Evolutionary conservation across 108 stramenopile species (phyloP), one percentile per base, ranked within the genome.

Genomic region (Cylindrotheca closterium): DNA sequence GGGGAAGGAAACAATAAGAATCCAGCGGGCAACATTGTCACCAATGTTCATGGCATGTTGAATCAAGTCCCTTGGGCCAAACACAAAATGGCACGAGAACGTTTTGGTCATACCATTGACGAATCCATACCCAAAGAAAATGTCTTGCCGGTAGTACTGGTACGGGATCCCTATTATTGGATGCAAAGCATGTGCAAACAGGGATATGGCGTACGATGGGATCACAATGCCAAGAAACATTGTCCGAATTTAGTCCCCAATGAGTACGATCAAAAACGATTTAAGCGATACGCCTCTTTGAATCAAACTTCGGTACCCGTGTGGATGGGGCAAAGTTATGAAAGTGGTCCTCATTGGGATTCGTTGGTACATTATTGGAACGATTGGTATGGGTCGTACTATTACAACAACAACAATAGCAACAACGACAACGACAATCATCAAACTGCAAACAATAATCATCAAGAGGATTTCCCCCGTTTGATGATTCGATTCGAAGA

Each of bases 401-500:
- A 73, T 30, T 25, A 60, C 46, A 49, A 61, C 51, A 25, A 49
- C 23, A 18, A 49, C 1, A 26, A 0, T 28, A 34, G 23, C 32
- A n/a, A 47, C n/a, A 55, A 28, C 31, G 27, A 5, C 2, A 7
- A 55, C 26, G 12, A 21, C 55, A 30, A 2, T 1, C 22, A 22
- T 19, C 24, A 0, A 10, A 10, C 15, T 18, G 21, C 21, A 10
- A 19, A 52, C 51, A 23, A 18, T 24, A 21, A n/a, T n/a, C n/a
- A n/a, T n/a, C 12, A 77, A 28, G 69, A 74, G 19, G 57, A 74
- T 23, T 84, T 69, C 63, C 89, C 89, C 30, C 68, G 70, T 1
- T 60, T 91, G 10, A 78, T 91, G 45, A 68, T 92, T 19, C 82
- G 91, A 32, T 87, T 88, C 57, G 91, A 93, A 65, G 92, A 93